These are phyloP conservation scores for Capronia coronata DNA, from an alignment of 2,329 filamentous ascomycete species.

Conservation along the genomic window DNA sequence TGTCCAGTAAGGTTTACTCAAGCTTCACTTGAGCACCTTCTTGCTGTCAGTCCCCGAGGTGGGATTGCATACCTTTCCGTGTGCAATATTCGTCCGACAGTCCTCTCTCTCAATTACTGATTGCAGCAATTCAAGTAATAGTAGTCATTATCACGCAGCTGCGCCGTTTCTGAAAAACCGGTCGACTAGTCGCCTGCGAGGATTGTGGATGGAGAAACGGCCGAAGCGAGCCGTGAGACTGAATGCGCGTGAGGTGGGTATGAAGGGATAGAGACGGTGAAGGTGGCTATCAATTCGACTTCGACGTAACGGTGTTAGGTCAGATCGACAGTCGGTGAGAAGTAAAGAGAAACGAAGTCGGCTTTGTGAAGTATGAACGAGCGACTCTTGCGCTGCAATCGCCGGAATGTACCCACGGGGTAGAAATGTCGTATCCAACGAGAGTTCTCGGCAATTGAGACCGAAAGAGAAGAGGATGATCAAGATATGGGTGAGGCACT, in stretches of 20 bases:
- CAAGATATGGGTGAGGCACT: slow-evolving; percentile 15
- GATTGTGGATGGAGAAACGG: neutral
- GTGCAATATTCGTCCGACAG: neutral
- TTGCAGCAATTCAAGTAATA: neutral
- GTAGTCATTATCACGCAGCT: too few species aligned
- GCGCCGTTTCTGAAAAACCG: neutral
- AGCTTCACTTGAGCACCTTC: too few species aligned
- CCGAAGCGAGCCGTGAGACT: neutral
- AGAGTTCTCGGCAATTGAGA: slow-evolving; percentile 1
- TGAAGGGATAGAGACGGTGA: neutral
- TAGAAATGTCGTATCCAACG: slow-evolving; percentile 15
- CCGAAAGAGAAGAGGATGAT: slow-evolving; percentile 4
- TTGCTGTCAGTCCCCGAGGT: too few species aligned
- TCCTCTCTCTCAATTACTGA: too few species aligned
- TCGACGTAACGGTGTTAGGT: too few species aligned
- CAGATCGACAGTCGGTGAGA: too few species aligned
- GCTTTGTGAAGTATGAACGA: slow-evolving; percentile 3
- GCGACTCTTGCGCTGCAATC: slow-evolving; percentile 19
- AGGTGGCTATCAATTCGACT: neutral
- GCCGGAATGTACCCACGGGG: neutral
- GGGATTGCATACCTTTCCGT: neutral
- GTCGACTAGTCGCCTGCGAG: neutral
- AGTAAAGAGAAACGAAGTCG: neutral
- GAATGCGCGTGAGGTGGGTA: too few species aligned
- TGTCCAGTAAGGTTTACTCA: neutral